Percentiles rank a stretch among this genome's conserved stretches.
These are phyloP conservation scores for Mrakia gelida DNA, from an alignment of 768 basidiomycete genomes.

Conservation along the genomic window DNA sequence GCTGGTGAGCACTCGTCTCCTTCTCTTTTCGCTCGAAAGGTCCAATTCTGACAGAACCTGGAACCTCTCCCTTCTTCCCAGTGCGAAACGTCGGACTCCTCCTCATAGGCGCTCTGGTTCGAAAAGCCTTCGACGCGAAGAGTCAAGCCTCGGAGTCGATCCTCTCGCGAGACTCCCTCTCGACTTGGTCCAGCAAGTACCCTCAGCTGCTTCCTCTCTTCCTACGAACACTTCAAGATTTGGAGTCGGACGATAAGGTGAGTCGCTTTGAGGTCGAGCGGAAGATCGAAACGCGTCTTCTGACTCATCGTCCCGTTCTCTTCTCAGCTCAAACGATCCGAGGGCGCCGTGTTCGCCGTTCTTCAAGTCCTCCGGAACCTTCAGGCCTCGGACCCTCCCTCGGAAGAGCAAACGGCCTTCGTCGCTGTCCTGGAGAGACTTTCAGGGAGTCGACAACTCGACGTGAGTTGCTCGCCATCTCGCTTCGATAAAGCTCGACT, in stretches of 20 bases:
- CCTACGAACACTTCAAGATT: neutral
- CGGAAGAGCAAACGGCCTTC: conserved; percentile 16
- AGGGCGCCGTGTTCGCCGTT: conserved; percentile 22
- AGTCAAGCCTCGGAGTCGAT: conserved; percentile 15
- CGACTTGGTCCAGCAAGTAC: conserved; percentile 20
- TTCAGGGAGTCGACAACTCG: conserved; percentile 20
- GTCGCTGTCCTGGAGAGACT: conserved; percentile 17
- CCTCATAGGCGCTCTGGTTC: conserved; percentile 29
- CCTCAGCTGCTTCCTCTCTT: conserved; percentile 20
- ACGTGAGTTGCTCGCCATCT: neutral
- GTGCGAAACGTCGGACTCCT: conserved; percentile 30
- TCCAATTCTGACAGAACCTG: no score
- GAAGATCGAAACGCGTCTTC: neutral
- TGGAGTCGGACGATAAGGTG: conserved; percentile 23
- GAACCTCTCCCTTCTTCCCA: neutral
- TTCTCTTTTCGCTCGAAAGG: no score
- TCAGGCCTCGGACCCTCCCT: conserved; percentile 11
- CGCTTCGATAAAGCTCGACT: no score
- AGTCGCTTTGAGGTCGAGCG: neutral
- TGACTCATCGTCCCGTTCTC: neutral
- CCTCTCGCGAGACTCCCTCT: conserved; percentile 1
- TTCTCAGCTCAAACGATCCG: conserved; percentile 10
- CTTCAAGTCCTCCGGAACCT: conserved; percentile 26
- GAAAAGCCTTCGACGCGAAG: conserved; percentile 21
- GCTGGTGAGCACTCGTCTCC: neutral